Conservation (phyloP, 371 early-diverging fungal species). For the Mortierella sp. region DNA sequence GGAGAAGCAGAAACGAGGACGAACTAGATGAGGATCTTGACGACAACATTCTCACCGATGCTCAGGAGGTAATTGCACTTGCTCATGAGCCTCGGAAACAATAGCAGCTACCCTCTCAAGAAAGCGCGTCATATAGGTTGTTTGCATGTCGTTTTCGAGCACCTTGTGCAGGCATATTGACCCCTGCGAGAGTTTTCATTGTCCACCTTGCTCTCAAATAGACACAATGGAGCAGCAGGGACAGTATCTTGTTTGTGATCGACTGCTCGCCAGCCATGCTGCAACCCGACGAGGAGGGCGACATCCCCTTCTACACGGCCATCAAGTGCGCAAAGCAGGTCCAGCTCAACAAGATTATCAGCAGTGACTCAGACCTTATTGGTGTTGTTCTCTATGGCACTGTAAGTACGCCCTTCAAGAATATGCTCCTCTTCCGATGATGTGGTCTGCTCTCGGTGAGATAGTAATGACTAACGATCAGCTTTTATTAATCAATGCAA, state of each 20-base stretch:
- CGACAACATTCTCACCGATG: slow-evolving; percentile 53
- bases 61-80: slow-evolving; percentile 34
- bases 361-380: slow-evolving; percentile 67
- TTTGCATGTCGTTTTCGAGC: neutral
- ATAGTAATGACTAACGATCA: neutral
- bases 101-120: neutral
- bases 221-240: slow-evolving; percentile 58
- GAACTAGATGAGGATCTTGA: slow-evolving; percentile 47
- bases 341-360: slow-evolving; percentile 69
- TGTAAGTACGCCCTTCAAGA: slow-evolving; percentile 55
- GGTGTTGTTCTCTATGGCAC: slow-evolving; percentile 78
- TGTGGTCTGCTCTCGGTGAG: neutral
- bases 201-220: neutral
- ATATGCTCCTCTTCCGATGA: too few relatives aligned
- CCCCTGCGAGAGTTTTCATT: too few relatives aligned
- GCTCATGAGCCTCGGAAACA: neutral
- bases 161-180: neutral
- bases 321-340: slow-evolving; percentile 65
- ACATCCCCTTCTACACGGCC: slow-evolving; percentile 63
- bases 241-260: slow-evolving; percentile 75
- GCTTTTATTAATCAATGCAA: slow-evolving; percentile 3
- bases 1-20: slow-evolving; percentile 48
- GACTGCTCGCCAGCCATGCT: slow-evolving; percentile 76
- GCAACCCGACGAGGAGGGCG: slow-evolving; percentile 56
- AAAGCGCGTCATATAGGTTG: neutral